These are phyloP conservation scores for Amyloporia xantha DNA, from an alignment of 768 basidiomycete species.

Conservation along the genomic window DNA sequence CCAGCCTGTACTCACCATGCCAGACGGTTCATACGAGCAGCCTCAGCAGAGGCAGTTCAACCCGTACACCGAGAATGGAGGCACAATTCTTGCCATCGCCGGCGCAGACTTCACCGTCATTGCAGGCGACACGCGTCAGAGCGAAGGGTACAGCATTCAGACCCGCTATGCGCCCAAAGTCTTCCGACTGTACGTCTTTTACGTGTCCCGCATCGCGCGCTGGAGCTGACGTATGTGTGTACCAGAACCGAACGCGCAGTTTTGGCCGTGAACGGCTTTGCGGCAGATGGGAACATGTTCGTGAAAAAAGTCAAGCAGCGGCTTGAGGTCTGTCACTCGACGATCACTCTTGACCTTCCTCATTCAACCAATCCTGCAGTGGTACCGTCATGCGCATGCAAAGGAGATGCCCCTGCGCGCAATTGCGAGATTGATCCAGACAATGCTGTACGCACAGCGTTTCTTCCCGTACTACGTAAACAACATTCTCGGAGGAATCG, in stretches of 20 bases:
- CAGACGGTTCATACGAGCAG: constrained; percentile 23
- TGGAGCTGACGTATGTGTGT: constrained; percentile 8
- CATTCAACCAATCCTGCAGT: constrained; percentile 40
- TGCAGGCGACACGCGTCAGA: constrained; percentile 95
- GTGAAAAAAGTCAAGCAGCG: constrained; percentile 95
- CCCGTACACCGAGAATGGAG: constrained; percentile 91
- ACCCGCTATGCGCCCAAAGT: constrained; percentile 96
- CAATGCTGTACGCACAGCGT: constrained; percentile 92
- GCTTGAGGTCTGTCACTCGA: constrained; percentile 64
- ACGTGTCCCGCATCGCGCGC: background rate
- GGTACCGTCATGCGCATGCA: constrained; percentile 95
- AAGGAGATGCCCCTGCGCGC: constrained; percentile 96
- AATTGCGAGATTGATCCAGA: constrained; percentile 97
- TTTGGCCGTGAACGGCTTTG: constrained; percentile 94
- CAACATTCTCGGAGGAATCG: constrained; percentile 93
- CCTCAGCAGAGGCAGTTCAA: constrained; percentile 66
- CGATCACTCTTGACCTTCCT: constrained; percentile 1
- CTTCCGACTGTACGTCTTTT: constrained; percentile 71
- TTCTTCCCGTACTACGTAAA: constrained; percentile 99
- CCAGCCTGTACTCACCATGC: constrained; percentile 15
- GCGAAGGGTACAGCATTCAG: constrained; percentile 96
- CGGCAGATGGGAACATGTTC: constrained; percentile 96
- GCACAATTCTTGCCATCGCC: constrained; percentile 93
- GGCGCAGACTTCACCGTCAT: constrained; percentile 92
- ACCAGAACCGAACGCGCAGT: constrained; percentile 86